These are phyloP conservation scores for Neoboletus magnificus DNA, from an alignment of 768 basidiomycete genomes.

Conservation along the genomic window DNA sequence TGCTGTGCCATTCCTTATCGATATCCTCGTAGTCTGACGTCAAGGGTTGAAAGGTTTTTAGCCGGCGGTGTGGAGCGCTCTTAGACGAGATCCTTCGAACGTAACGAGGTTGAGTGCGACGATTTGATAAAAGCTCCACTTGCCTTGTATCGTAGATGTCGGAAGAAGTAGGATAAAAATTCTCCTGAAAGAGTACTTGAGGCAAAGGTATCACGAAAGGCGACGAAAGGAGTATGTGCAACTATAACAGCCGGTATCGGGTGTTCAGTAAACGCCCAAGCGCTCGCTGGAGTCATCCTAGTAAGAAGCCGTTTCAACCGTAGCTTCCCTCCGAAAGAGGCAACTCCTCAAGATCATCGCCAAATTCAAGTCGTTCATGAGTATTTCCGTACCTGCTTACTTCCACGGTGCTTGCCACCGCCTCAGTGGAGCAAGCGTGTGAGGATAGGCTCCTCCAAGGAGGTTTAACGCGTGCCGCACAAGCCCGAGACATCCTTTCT, in stretches of 20 bases:
- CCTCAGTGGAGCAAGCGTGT: conserved; percentile 16
- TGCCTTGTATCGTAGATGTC: background rate
- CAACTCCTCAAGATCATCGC: conserved; percentile 11
- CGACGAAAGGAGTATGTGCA: conserved; percentile 2
- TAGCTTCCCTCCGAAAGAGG: conserved; percentile 10
- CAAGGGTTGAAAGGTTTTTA: conserved; percentile 23
- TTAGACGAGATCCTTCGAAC: background rate
- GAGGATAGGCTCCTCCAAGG: background rate
- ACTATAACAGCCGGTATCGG: background rate
- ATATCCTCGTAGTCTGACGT: conserved; percentile 21
- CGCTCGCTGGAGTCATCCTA: background rate
- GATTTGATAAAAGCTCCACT: conserved; percentile 13
- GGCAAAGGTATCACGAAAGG: background rate
- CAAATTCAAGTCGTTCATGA: conserved; percentile 8
- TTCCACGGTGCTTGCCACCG: conserved; percentile 6
- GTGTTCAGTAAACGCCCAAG: background rate
- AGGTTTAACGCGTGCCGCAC: background rate
- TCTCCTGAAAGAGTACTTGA: background rate
- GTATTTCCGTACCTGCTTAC: conserved; percentile 13
- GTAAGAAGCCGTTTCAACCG: background rate
- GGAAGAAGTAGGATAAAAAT: background rate
- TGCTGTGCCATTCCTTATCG: conserved; percentile 1
- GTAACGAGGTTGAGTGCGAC: conserved; percentile 6
- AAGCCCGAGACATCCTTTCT: background rate
- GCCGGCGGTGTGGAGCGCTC: background rate